These are phyloP conservation scores for Emmonsiellopsis sp. DNA, from an alignment of 2,329 filamentous ascomycete species.

Conservation along the genomic window DNA sequence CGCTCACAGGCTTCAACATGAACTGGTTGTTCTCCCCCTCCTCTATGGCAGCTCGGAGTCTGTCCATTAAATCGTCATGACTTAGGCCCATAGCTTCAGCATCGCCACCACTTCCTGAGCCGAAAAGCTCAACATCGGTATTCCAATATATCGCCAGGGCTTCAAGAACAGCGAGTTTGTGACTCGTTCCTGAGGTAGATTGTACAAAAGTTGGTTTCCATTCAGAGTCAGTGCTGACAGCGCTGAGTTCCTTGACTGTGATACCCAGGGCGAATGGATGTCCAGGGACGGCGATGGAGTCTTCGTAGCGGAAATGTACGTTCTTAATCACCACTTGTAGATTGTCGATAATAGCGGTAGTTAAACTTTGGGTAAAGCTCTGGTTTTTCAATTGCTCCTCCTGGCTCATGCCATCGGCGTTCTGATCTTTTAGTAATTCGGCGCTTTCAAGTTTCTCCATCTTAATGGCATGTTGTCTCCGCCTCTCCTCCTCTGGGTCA, in stretches of 20 bases:
- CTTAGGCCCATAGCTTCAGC: constrained; percentile 50
- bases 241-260: constrained; percentile 92
- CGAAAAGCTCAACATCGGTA: constrained; percentile 77
- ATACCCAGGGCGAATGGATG: constrained; percentile 91
- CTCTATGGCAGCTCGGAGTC: constrained; percentile 72
- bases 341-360: constrained; percentile 97
- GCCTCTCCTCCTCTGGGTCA: constrained; percentile 84
- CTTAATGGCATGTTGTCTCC: constrained; percentile 80
- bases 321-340: constrained; percentile 96
- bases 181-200: constrained; percentile 68
- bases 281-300: constrained; percentile 87
- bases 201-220: constrained; percentile 97
- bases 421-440: constrained; percentile 85
- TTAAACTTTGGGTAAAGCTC: constrained; percentile 89
- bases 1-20: constrained; percentile 90
- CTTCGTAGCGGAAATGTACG: constrained; percentile 96
- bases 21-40: constrained; percentile 74
- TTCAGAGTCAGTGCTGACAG: constrained; percentile 85
- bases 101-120: constrained; percentile 57
- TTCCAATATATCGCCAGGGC: constrained; percentile 97
- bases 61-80: constrained; percentile 67
- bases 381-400: constrained; percentile 97
- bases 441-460: constrained; percentile 98
- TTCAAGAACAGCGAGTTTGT: constrained; percentile 87
- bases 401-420: constrained; percentile 81